Evolutionary conservation across 495 filamentous ascomycete genomes (phyloP).

Genomic region (Cryomyces antarcticus): DNA sequence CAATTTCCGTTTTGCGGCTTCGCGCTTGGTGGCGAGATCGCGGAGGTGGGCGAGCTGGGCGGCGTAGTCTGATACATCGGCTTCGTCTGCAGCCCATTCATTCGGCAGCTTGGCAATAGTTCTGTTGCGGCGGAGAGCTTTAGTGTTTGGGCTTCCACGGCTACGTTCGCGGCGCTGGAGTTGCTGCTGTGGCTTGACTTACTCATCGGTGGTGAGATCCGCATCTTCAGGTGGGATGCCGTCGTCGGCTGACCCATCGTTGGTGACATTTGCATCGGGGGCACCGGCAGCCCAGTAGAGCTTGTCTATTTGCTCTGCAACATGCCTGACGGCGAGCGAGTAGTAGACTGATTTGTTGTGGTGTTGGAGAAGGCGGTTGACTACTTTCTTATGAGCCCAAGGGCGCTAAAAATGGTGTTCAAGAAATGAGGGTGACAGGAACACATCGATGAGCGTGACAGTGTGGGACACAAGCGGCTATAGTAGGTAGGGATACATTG

Average conservation of each 20-base stretch:
- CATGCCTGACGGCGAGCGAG: slow-evolving; percentile 52
- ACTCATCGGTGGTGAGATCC: slow-evolving; percentile 4
- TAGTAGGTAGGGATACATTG: background rate
- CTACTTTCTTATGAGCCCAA: slow-evolving; percentile 11
- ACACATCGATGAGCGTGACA: background rate
- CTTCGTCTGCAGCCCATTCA: background rate
- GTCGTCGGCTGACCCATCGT: slow-evolving; percentile 6
- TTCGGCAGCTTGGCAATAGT: no score
- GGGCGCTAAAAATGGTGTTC: background rate
- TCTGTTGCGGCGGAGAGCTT: no score
- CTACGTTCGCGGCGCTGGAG: no score
- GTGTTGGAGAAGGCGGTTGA: slow-evolving; percentile 45
- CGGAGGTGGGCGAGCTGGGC: slow-evolving; percentile 17
- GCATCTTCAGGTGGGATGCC: background rate
- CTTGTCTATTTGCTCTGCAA: slow-evolving; percentile 63
- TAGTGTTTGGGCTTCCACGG: no score
- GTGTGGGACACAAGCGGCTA: background rate
- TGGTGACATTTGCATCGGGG: slow-evolving; percentile 19
- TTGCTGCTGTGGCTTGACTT: background rate
- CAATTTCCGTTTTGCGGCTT: slow-evolving; percentile 31
- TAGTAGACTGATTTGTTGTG: slow-evolving; percentile 55
- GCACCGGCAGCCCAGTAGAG: slow-evolving; percentile 40
- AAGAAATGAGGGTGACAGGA: background rate
- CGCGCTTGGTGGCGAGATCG: slow-evolving; percentile 30
- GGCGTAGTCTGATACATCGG: background rate